Evolutionary conservation across 768 basidiomycete species (phyloP).

Genomic region (Leccinum variicolor): DNA sequence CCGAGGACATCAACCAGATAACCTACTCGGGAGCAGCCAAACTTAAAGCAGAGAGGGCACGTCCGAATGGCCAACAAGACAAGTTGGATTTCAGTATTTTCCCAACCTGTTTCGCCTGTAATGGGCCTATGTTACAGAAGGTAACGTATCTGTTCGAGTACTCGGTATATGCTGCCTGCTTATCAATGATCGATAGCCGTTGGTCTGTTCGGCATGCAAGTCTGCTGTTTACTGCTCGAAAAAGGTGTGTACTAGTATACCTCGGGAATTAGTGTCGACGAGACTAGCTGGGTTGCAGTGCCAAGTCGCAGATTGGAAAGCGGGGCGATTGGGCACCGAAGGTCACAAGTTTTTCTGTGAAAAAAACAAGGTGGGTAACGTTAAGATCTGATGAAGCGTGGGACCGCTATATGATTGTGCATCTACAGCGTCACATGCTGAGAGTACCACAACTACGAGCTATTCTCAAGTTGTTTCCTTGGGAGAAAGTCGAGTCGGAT

Average conservation of each 20-base stretch:
- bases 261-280: not conserved
- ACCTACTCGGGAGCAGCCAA: constrained; percentile 28
- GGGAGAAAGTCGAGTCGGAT: constrained; percentile 42
- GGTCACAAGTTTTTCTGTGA: constrained; percentile 34
- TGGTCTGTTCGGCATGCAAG: constrained; percentile 29
- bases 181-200: constrained; percentile 14
- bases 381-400: not conserved
- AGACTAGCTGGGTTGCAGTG: constrained; percentile 23
- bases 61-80: constrained; percentile 27
- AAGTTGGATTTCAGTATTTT: constrained; percentile 27
- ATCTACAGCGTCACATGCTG: constrained; percentile 35
- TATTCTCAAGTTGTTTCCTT: constrained; percentile 37
- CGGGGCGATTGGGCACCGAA: constrained; percentile 24
- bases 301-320: constrained; percentile 36
- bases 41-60: constrained; percentile 25
- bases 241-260: constrained; percentile 11
- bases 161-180: not conserved
- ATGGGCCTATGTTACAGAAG: constrained; percentile 16
- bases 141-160: constrained; percentile 6
- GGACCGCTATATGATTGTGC: not conserved
- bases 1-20: constrained; percentile 24
- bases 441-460: constrained; percentile 31
- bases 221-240: constrained; percentile 31
- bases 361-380: constrained; percentile 30
- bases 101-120: constrained; percentile 24